These are phyloP conservation scores for Pythium rishiriense DNA, from an alignment of 352 stramenopile species.

Conservation along the genomic window DNA sequence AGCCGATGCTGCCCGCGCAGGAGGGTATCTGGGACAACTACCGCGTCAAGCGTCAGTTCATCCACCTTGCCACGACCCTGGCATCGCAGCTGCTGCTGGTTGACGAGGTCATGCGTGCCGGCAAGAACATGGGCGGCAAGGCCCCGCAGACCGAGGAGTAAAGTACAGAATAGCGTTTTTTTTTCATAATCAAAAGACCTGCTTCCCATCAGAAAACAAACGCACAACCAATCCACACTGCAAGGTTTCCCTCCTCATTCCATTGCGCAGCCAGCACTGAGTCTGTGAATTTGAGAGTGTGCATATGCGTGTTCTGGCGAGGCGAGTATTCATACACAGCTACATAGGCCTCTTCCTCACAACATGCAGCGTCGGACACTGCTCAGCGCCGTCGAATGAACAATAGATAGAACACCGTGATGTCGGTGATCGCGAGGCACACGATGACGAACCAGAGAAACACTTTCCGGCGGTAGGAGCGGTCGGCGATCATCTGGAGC, in stretches of 20 bases:
- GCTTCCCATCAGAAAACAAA: slow-evolving; percentile 5
- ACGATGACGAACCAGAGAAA: slow-evolving; percentile 73
- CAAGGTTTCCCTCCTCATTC: too few relatives aligned
- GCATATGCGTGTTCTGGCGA: neutral
- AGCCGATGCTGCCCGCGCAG: slow-evolving; percentile 95
- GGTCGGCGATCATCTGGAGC: slow-evolving; percentile 72
- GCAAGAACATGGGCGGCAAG: slow-evolving; percentile 95
- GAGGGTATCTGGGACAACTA: slow-evolving; percentile 99
- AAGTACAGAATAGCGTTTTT: slow-evolving; percentile 28
- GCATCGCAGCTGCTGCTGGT: slow-evolving; percentile 98
- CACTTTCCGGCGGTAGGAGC: slow-evolving; percentile 69
- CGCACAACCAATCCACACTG: neutral
- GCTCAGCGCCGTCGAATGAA: slow-evolving; percentile 48
- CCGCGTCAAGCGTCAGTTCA: slow-evolving; percentile 98
- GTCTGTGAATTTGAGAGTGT: too few relatives aligned
- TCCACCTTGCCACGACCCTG: slow-evolving; percentile 97
- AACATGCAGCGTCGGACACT: neutral
- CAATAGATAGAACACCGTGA: slow-evolving; percentile 84
- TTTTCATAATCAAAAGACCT: slow-evolving; percentile 10
- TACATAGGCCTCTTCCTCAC: neutral
- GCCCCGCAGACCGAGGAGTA: slow-evolving; percentile 68
- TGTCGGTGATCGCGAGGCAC: slow-evolving; percentile 62
- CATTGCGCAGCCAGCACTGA: too few relatives aligned
- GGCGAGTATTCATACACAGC: neutral
- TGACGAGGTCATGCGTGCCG: slow-evolving; percentile 99